Evolutionary conservation across 2,329 filamentous ascomycete genomes (phyloP), one percentile per base, ranked within the genome.

Genomic region (Clonostachys sp.): DNA sequence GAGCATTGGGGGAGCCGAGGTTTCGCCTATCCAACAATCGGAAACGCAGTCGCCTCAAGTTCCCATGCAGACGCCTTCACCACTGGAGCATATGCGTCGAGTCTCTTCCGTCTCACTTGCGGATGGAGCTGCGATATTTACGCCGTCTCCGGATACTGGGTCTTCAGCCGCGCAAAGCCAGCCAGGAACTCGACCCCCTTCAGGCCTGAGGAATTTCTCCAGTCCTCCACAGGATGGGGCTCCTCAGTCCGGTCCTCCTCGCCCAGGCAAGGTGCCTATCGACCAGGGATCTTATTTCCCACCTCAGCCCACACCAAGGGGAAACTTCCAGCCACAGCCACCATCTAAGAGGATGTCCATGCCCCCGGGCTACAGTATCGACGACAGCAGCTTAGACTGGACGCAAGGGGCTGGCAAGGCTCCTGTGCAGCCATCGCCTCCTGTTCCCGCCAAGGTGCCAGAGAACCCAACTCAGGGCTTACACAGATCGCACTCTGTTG

Each of bases 11-110:
- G 50, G 56, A 12, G 48, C 48, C 6, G 54, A 59, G 5, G 51
- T 64, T 14, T 65, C 59, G 1, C 55, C 62, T 1, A 46, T 60
- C 4, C 56, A 55, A 3, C 51, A 59, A 1, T 52, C 56, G 2
- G 55, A 57, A 6, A 61, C 59, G 18, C 52, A 58, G 20, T 59
- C 62, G 3, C 57, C 55, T 1, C 48, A 41, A 8, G 17, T 48
- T 36, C 47, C 55, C 9, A 12, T 56, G 1, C 55, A 62, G 41
- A 63, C 58, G 1, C 62, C 60, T 2, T 64, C 62, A 0, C 62
- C 62, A 0, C 53, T 61, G 45, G 59, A 63, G 13, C 46, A 47
- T 12, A 54, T 49, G 33, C 54, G 57, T 6, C 55, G 53, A 16
- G 53, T 38, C 41, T 60, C 56, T 14, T 63, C 54, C 8, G 47